phyloP scores from a whole-genome alignment of 306 rosid genomes.

The Echinosophora koreensis region DNA sequence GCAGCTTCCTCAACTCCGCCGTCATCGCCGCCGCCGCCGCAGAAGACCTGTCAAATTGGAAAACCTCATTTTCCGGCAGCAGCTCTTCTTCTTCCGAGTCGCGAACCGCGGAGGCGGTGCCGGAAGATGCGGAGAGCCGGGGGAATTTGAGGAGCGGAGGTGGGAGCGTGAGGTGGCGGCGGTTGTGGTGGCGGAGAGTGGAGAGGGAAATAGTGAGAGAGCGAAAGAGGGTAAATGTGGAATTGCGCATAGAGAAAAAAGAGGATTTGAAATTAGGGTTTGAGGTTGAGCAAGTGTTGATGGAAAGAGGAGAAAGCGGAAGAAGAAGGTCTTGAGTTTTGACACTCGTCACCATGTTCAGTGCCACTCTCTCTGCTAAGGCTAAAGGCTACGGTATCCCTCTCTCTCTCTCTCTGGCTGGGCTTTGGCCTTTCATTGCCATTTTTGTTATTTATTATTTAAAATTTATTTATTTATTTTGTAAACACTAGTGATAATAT shows the following conservation, averaged over 20 bases:
- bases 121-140: background rate
- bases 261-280: slow-evolving; percentile 32
- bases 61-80: slow-evolving; percentile 14
- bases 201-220: slow-evolving; percentile 24
- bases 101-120: background rate
- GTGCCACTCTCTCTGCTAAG: background rate
- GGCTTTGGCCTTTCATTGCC: background rate
- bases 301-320: slow-evolving; percentile 3
- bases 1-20: slow-evolving; percentile 31
- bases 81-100: background rate
- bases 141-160: slow-evolving; percentile 27
- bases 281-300: background rate
- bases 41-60: slow-evolving; percentile 36
- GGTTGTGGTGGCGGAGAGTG: background rate
- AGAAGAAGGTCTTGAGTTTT: slow-evolving; percentile 18
- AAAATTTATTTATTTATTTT: no score
- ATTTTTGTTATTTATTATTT: background rate
- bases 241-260: slow-evolving; percentile 42
- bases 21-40: background rate
- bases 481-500: no score
- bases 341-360: slow-evolving; percentile 5
- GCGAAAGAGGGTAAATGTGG: slow-evolving; percentile 41
- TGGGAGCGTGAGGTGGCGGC: slow-evolving; percentile 5
- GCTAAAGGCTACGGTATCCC: no score
- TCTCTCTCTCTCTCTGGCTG: background rate